These are phyloP conservation scores for Fusarium sp. DNA, from an alignment of 2,329 filamentous ascomycete species.

Conservation along the genomic window DNA sequence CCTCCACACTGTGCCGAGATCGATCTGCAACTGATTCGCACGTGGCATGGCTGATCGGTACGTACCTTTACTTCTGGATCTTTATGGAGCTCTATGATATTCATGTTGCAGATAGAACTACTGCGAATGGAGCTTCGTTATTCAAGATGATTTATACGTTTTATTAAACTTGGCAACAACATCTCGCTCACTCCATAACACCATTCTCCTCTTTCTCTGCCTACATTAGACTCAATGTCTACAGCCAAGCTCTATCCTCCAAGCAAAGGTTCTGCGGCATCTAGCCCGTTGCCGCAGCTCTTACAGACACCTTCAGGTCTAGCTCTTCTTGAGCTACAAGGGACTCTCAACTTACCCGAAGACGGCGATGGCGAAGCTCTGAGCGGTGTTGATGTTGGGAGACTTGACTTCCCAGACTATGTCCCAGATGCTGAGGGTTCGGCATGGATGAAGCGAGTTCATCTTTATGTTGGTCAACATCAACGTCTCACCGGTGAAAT, in stretches of 20 bases:
- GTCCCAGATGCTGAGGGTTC: conserved; percentile 61
- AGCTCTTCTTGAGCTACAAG: conserved; percentile 92
- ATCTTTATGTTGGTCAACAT: conserved; percentile 88
- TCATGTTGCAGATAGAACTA: neutral
- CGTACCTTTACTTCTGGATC: conserved; percentile 12
- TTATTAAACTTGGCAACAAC: neutral
- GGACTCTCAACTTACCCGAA: conserved; percentile 81
- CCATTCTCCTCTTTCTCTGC: neutral
- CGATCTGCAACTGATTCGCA: neutral
- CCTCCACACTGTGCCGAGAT: conserved; percentile 18
- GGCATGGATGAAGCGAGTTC: conserved; percentile 90
- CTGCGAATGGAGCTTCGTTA: neutral
- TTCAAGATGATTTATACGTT: neutral
- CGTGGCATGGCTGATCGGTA: conserved; percentile 1
- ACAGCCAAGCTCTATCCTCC: conserved; percentile 57
- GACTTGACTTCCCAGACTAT: conserved; percentile 83
- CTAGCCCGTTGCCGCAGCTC: conserved; percentile 77
- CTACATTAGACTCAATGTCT: conserved; percentile 47
- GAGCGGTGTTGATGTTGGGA: conserved; percentile 67
- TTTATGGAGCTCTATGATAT: neutral
- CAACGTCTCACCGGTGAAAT: conserved; percentile 91
- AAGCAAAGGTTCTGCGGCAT: conserved; percentile 40
- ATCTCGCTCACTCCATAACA: neutral
- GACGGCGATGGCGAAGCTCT: conserved; percentile 50
- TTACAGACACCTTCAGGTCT: conserved; percentile 91